A percentile compares a stretch with the other conserved stretches of the same genome.
phyloP scores from a whole-genome alignment of 2,329 filamentous ascomycete species.

The Colletotrichum orchidophilum region DNA sequence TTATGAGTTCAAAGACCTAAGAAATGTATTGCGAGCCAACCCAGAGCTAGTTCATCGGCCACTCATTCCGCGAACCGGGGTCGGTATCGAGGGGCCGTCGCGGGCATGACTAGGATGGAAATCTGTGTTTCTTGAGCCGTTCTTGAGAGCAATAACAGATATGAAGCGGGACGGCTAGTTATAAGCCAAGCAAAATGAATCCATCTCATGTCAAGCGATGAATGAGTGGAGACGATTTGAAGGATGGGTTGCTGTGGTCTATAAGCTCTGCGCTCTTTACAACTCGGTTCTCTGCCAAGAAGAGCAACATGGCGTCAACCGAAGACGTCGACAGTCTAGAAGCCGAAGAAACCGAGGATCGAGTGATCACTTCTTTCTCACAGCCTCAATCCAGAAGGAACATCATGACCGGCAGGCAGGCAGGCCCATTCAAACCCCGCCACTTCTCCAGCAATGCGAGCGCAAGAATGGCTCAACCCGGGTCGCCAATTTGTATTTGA shows the following conservation, averaged over 20 bases:
- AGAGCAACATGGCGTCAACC: neutral
- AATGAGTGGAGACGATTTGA: too few species aligned
- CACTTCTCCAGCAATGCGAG: too few species aligned
- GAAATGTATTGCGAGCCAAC: neutral
- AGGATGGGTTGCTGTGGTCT: neutral
- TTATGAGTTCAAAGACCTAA: neutral
- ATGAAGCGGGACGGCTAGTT: neutral
- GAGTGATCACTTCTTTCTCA: neutral
- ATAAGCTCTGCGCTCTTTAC: neutral
- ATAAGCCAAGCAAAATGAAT: too few species aligned
- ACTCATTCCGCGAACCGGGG: too few species aligned
- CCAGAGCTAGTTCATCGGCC: too few species aligned
- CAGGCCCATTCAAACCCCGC: neutral
- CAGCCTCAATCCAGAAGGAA: neutral
- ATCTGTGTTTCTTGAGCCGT: neutral
- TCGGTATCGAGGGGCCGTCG: neutral
- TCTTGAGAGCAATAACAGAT: neutral
- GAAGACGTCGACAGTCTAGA: neutral
- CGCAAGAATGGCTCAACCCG: too few species aligned
- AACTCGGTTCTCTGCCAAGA: neutral
- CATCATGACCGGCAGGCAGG: too few species aligned
- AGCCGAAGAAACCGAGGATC: too few species aligned
- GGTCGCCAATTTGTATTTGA: neutral
- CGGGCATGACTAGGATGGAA: neutral
- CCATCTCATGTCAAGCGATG: too few species aligned